phyloP scores from a whole-genome alignment of 257 asterid species.

The Galeopsis tetrahit region DNA sequence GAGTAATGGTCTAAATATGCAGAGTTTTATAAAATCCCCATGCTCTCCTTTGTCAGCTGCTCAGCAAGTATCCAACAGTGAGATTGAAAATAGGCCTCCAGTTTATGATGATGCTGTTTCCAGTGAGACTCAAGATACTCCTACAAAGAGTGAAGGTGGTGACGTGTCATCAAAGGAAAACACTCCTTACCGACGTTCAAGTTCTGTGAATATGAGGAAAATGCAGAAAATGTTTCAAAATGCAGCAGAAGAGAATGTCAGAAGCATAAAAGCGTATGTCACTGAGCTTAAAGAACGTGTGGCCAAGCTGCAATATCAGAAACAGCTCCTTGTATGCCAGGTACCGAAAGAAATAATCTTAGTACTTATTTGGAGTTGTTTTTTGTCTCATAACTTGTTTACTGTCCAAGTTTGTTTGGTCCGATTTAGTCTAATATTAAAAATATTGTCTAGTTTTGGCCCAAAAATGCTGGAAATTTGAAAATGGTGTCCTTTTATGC shows the following conservation, averaged over 20 bases:
- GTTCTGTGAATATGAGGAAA: constrained; percentile 94
- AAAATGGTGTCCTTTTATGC: no score
- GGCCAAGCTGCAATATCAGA: constrained; percentile 96
- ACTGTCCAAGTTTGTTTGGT: no score
- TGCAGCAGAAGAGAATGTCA: constrained; percentile 98
- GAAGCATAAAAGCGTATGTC: constrained; percentile 91
- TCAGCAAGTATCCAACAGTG: constrained; percentile 60
- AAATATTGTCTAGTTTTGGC: no score
- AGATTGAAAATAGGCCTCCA: constrained; percentile 78
- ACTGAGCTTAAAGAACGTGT: constrained; percentile 97
- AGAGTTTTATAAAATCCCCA: constrained; percentile 74
- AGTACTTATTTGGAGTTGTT: no score
- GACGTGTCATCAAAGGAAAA: constrained; percentile 83
- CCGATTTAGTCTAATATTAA: no score
- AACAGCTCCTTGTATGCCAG: constrained; percentile 98
- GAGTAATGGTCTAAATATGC: constrained; percentile 71
- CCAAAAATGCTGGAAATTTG: no score
- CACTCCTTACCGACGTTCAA: constrained; percentile 87
- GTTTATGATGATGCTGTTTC: constrained; percentile 59
- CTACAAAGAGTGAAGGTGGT: constrained; percentile 85
- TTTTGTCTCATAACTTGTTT: no score
- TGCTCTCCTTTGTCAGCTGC: constrained; percentile 85
- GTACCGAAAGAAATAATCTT: constrained; percentile 35
- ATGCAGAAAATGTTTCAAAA: constrained; percentile 97
- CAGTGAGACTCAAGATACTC: constrained; percentile 73